These are phyloP conservation scores for Clavispora phyllophila DNA, from an alignment of 805 yeast genomes.

Conservation along the genomic window DNA sequence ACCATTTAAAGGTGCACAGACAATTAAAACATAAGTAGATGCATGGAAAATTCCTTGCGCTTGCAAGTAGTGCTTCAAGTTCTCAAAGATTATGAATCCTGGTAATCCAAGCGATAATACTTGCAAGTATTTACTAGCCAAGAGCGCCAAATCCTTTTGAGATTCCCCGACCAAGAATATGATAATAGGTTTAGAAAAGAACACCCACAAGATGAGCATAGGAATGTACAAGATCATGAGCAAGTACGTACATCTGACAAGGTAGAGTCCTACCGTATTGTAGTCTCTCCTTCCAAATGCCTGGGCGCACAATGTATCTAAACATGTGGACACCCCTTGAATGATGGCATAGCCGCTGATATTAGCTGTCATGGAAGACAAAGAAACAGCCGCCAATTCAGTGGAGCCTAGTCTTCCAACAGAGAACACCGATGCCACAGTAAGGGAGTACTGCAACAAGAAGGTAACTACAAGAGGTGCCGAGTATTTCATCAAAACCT, in stretches of 20 bases:
- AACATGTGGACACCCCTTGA: slow-evolving; percentile 73
- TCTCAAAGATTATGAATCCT: slow-evolving; percentile 67
- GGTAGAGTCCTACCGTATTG: slow-evolving; percentile 62
- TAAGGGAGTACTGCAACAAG: slow-evolving; percentile 63
- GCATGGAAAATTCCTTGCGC: slow-evolving; percentile 79
- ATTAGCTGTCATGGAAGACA: slow-evolving; percentile 75
- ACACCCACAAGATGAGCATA: slow-evolving; percentile 57
- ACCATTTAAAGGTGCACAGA: slow-evolving; percentile 75
- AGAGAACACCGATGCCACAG: slow-evolving; percentile 72
- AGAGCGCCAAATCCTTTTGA: slow-evolving; percentile 25
- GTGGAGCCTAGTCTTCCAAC: slow-evolving; percentile 69
- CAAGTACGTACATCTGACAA: slow-evolving; percentile 61
- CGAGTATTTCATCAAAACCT: slow-evolving; percentile 37
- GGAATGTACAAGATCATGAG: slow-evolving; percentile 48
- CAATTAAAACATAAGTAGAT: slow-evolving; percentile 60
- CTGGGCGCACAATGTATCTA: slow-evolving; percentile 76
- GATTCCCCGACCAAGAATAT: slow-evolving; percentile 20
- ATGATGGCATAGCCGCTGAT: slow-evolving; percentile 71
- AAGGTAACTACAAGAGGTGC: slow-evolving; percentile 63
- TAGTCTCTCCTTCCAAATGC: slow-evolving; percentile 67
- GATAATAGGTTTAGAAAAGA: slow-evolving; percentile 48
- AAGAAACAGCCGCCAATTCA: slow-evolving; percentile 70
- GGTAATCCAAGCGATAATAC: slow-evolving; percentile 63
- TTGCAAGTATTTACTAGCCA: slow-evolving; percentile 57
- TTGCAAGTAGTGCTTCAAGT: slow-evolving; percentile 68